A percentile compares a stretch with the other conserved stretches of the same genome.
Evolutionary conservation across 2,329 filamentous ascomycete genomes (phyloP).

Genomic region (Emergomyces orientalis): DNA sequence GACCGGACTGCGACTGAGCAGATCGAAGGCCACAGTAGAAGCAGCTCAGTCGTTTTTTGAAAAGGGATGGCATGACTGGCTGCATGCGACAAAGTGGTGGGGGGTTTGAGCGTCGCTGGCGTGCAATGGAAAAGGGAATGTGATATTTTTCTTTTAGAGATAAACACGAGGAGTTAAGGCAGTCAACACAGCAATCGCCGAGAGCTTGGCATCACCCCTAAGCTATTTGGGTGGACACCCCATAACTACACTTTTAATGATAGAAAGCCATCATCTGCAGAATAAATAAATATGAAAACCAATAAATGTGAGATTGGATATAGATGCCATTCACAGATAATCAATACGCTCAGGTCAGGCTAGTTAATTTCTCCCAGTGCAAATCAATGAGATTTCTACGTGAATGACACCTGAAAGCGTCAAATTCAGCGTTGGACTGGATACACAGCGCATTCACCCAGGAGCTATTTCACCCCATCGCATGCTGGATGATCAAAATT

Average conservation of each 20-base stretch:
- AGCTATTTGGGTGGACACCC: no score
- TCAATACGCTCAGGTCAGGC: not conserved
- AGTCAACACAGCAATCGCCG: conserved; percentile 6
- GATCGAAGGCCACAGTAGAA: conserved; percentile 75
- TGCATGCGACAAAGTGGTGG: not conserved
- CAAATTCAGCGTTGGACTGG: not conserved
- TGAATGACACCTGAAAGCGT: not conserved
- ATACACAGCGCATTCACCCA: not conserved
- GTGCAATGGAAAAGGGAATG: not conserved
- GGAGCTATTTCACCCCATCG: not conserved
- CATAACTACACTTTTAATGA: no score
- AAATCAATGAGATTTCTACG: not conserved
- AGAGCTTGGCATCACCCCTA: not conserved
- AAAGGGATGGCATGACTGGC: conserved; percentile 32
- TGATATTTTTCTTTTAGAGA: conserved; percentile 5
- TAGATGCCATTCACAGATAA: not conserved
- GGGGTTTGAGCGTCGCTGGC: not conserved
- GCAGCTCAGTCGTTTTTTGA: conserved; percentile 51
- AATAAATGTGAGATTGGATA: not conserved
- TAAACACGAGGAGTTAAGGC: conserved; percentile 6
- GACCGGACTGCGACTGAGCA: conserved; percentile 48
- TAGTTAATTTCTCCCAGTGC: not conserved
- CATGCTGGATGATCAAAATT: not conserved
- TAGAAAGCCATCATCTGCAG: not conserved
- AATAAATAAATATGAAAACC: not conserved